phyloP scores from a whole-genome alignment of 208 protist genomes.

The Trypanosoma congolense region DNA sequence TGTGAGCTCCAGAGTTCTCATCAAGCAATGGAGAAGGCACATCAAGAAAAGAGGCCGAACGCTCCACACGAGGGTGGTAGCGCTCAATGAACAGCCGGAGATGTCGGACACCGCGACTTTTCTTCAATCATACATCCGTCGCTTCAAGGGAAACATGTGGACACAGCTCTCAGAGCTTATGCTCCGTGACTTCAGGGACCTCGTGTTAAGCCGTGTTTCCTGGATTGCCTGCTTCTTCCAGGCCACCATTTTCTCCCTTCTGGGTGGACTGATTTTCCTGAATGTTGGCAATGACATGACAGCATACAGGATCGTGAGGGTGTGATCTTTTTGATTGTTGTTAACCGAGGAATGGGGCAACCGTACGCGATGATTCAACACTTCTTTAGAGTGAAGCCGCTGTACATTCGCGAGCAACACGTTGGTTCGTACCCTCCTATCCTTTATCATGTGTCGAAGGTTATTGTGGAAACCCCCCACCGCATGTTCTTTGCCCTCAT shows the following conservation, averaged over 20 bases:
- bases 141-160: constrained; percentile 35
- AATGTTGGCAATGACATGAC: constrained; percentile 40
- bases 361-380: constrained; percentile 49
- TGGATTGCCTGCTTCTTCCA: constrained; percentile 38
- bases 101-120: constrained; percentile 37
- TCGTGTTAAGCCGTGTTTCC: constrained; percentile 41
- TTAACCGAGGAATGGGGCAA: constrained; percentile 56
- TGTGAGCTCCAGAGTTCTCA: constrained; percentile 36
- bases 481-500: constrained; percentile 36
- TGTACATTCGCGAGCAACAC: constrained; percentile 69
- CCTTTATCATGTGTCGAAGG: constrained; percentile 43
- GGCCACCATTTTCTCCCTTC: constrained; percentile 51
- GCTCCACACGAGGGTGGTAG: constrained; percentile 47
- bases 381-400: constrained; percentile 37
- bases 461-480: constrained; percentile 48
- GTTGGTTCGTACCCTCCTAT: constrained; percentile 58
- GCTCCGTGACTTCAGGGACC: constrained; percentile 30
- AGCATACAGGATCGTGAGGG: constrained; percentile 55
- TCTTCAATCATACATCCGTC: constrained; percentile 42
- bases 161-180: constrained; percentile 60
- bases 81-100: constrained; percentile 26
- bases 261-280: constrained; percentile 76
- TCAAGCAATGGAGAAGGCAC: constrained; percentile 64
- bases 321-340: constrained; percentile 61
- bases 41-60: constrained; percentile 43